Evolutionary conservation across 2,329 filamentous ascomycete species (phyloP).

Genomic region (Epichloe uncinata): DNA sequence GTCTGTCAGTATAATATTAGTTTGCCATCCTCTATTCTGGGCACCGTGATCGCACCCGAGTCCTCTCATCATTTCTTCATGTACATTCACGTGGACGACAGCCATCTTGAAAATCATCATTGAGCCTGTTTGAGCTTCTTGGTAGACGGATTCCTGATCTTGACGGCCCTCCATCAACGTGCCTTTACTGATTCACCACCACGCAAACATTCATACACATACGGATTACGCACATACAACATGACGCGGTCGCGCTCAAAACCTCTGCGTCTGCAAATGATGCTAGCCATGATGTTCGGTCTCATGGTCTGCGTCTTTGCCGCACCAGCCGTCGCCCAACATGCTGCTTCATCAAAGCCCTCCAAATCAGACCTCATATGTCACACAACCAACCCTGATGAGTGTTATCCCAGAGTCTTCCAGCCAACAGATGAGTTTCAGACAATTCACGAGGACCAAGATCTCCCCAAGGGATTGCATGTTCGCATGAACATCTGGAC

Average conservation of each 20-base stretch:
- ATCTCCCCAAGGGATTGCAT: constrained; percentile 51
- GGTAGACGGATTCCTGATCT: too few relatives aligned
- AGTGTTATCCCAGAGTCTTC: constrained; percentile 55
- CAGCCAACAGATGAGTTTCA: constrained; percentile 53
- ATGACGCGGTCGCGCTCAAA: constrained; percentile 1
- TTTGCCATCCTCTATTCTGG: not conserved
- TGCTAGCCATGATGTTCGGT: constrained; percentile 14
- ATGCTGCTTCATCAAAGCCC: constrained; percentile 18
- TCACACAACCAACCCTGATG: constrained; percentile 42
- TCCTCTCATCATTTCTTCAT: not conserved
- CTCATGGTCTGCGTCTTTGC: constrained; percentile 16
- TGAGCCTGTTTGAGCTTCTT: too few relatives aligned
- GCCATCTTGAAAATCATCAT: too few relatives aligned
- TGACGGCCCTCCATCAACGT: too few relatives aligned
- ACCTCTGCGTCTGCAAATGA: not conserved
- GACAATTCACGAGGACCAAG: constrained; percentile 47
- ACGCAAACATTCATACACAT: not conserved
- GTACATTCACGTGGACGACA: too few relatives aligned
- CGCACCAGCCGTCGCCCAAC: constrained; percentile 13
- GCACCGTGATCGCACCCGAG: not conserved
- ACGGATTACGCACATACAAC: not conserved
- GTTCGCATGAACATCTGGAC: constrained; percentile 52
- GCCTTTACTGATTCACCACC: not conserved
- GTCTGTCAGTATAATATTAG: not conserved
- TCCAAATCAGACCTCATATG: constrained; percentile 48